These are phyloP conservation scores for Globisporangium okanoganense DNA, from an alignment of 352 stramenopile species.

Conservation along the genomic window DNA sequence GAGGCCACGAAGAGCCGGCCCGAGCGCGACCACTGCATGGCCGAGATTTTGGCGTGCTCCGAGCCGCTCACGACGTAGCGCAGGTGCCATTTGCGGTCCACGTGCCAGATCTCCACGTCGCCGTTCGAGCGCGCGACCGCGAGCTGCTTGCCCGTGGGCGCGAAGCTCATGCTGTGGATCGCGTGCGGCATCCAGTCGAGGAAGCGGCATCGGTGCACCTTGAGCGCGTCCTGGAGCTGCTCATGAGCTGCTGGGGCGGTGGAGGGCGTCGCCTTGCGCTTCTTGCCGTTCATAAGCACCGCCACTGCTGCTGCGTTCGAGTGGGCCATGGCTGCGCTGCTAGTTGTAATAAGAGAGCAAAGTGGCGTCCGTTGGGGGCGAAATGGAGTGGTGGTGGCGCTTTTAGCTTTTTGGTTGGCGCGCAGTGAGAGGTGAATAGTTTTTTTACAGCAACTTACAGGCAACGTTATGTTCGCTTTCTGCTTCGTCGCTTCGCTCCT, in stretches of 20 bases:
- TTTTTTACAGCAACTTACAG: too few species aligned
- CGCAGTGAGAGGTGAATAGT: not conserved
- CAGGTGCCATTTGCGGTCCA: constrained; percentile 66
- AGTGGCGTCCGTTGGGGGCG: not conserved
- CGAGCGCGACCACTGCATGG: constrained; percentile 51
- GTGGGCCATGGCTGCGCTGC: not conserved
- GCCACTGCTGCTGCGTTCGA: constrained; percentile 1
- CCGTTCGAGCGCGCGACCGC: constrained; percentile 76
- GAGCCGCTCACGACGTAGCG: constrained; percentile 67
- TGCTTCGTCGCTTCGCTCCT: too few species aligned
- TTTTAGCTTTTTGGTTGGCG: constrained; percentile 9
- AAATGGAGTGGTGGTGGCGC: constrained; percentile 5
- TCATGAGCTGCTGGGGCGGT: not conserved
- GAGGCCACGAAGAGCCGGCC: constrained; percentile 65
- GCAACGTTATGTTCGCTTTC: too few species aligned
- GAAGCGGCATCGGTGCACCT: constrained; percentile 82
- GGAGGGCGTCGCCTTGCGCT: constrained; percentile 44
- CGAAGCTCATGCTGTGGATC: constrained; percentile 63
- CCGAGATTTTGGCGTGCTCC: constrained; percentile 57
- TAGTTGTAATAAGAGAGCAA: not conserved
- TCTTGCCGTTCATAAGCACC: constrained; percentile 28
- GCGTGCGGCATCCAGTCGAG: constrained; percentile 81
- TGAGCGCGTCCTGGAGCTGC: constrained; percentile 26
- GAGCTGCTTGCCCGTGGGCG: constrained; percentile 44
- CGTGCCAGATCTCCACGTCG: constrained; percentile 79